These are phyloP conservation scores for Dothideomycetes sp. DNA, from an alignment of 2,329 filamentous ascomycete species.

Conservation along the genomic window DNA sequence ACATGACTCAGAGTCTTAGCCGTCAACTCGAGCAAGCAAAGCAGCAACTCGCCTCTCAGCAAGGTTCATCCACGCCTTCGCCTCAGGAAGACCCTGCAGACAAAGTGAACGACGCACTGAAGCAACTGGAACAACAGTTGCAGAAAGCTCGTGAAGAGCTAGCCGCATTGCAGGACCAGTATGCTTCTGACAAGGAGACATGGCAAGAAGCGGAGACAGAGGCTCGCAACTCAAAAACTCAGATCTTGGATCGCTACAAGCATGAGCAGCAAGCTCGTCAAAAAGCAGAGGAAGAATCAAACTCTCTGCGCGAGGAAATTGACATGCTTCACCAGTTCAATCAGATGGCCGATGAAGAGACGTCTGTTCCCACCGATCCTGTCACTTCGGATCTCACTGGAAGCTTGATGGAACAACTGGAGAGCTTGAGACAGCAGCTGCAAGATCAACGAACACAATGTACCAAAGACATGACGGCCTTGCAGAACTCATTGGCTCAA, in stretches of 20 bases:
- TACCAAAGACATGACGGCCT: slow-evolving; percentile 1
- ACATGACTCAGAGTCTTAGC: slow-evolving; percentile 4
- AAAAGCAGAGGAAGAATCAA: slow-evolving; percentile 17
- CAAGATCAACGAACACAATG: slow-evolving; percentile 1
- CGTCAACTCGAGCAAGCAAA: slow-evolving; percentile 9
- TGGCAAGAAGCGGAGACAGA: slow-evolving; percentile 5
- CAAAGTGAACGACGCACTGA: background rate
- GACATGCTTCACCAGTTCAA: slow-evolving; percentile 17
- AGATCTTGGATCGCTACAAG: background rate
- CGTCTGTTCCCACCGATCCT: background rate
- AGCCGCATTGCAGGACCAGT: slow-evolving; percentile 17
- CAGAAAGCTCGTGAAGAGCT: slow-evolving; percentile 12
- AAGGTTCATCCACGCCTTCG: slow-evolving; percentile 11
- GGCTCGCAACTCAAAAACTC: background rate
- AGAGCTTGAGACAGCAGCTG: slow-evolving; percentile 1
- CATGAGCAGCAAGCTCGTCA: background rate
- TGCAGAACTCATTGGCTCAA: background rate
- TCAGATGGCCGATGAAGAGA: background rate
- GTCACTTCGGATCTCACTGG: slow-evolving; percentile 6
- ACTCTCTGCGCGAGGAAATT: slow-evolving; percentile 19
- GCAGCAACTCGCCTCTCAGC: slow-evolving; percentile 10
- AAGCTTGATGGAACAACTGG: background rate
- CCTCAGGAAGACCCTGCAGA: background rate
- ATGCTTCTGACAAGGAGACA: slow-evolving; percentile 10
- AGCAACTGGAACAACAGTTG: slow-evolving; percentile 2